A percentile compares a stretch with the other conserved stretches of the same genome.
Evolutionary conservation across 73 alveolate genomes (phyloP).

Genomic region (Stentor coeruleus): DNA sequence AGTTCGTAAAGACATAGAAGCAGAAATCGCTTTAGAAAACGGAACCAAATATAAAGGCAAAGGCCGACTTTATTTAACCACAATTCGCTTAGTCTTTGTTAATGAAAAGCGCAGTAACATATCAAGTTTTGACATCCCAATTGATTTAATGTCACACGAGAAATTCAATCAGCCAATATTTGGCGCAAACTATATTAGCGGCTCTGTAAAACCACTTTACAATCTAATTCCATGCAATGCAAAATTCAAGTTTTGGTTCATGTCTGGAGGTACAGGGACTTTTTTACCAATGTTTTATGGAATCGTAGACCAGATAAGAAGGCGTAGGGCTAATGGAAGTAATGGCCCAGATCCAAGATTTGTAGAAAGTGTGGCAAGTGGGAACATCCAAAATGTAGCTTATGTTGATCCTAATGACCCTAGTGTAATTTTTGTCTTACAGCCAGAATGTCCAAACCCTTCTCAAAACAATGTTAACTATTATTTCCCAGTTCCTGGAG

Average conservation of each 20-base stretch:
- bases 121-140: slow-evolving; percentile 95
- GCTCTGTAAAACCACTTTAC: slow-evolving; percentile 83
- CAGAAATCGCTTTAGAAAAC: slow-evolving; percentile 76
- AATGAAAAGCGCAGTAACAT: slow-evolving; percentile 57
- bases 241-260: slow-evolving; percentile 89
- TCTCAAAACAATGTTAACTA: not conserved
- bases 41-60: slow-evolving; percentile 84
- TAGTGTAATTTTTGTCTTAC: slow-evolving; percentile 80
- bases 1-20: slow-evolving; percentile 82
- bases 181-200: slow-evolving; percentile 95
- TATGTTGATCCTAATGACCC: slow-evolving; percentile 98
- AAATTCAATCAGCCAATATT: slow-evolving; percentile 96
- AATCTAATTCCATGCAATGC: slow-evolving; percentile 85
- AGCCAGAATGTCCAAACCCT: slow-evolving; percentile 47
- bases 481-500: not conserved
- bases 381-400: slow-evolving; percentile 58
- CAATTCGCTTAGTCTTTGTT: slow-evolving; percentile 89
- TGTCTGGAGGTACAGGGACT: slow-evolving; percentile 87
- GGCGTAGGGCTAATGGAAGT: slow-evolving; percentile 20
- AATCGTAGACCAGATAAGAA: slow-evolving; percentile 36
- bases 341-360: slow-evolving; percentile 53
- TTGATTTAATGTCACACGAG: slow-evolving; percentile 80
- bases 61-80: slow-evolving; percentile 87
- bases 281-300: slow-evolving; percentile 22
- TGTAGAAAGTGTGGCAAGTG: slow-evolving; percentile 47